These are phyloP conservation scores for Diversispora epigaea DNA, from an alignment of 192 early-diverging fungal species.

Conservation along the genomic window DNA sequence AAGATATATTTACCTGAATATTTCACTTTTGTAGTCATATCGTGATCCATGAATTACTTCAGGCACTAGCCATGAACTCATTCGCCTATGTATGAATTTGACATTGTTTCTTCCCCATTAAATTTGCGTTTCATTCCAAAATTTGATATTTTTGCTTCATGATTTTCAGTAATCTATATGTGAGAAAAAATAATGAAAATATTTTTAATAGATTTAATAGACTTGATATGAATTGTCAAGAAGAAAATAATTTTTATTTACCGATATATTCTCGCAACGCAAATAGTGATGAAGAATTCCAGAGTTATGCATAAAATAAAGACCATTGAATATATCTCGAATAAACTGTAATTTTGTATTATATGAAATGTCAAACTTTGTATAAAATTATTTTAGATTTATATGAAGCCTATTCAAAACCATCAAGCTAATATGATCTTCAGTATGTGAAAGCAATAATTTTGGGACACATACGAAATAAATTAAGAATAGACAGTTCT, in stretches of 20 bases:
- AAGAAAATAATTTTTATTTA: neutral
- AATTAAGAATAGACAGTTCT: neutral
- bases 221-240: neutral
- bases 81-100: neutral
- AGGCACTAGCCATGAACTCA: conserved; percentile 2
- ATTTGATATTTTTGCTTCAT: conserved; percentile 19
- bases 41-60: neutral
- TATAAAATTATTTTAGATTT: conserved; percentile 3
- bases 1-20: conserved; percentile 14
- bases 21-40: conserved; percentile 9
- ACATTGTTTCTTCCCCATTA: neutral
- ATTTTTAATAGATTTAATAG: neutral
- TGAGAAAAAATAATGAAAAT: neutral
- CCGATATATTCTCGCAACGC: conserved; percentile 3
- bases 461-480: neutral
- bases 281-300: conserved; percentile 1
- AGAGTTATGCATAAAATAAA: neutral
- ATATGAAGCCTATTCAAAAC: conserved; percentile 1
- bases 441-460: neutral
- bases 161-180: conserved; percentile 9
- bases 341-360: neutral
- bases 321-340: neutral
- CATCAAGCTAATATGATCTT: conserved; percentile 1
- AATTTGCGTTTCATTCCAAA: neutral
- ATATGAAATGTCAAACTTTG: neutral